phyloP scores from a whole-genome alignment of 768 basidiomycete species.

The Thelephora aurantiotincta region DNA sequence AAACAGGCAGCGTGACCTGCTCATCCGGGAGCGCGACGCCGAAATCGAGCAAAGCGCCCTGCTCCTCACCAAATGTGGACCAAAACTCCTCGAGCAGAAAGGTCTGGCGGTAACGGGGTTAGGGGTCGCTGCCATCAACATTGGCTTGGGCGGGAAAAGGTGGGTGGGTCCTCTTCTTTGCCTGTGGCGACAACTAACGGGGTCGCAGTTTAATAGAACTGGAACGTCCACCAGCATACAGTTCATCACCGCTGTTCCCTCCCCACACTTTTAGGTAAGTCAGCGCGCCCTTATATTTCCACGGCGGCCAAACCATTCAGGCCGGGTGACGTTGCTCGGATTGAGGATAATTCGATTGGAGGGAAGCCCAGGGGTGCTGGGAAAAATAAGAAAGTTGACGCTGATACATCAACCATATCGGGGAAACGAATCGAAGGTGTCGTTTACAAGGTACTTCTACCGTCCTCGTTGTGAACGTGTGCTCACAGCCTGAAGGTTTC shows the following conservation, averaged over 20 bases:
- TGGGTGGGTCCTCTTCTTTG: conserved; percentile 19
- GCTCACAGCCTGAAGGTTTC: conserved; percentile 38
- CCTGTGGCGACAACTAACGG: neutral
- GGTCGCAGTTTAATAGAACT: conserved; percentile 71
- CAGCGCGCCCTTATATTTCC: neutral
- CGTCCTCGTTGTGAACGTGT: neutral
- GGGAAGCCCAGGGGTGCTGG: conserved; percentile 24
- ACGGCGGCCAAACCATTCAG: conserved; percentile 21
- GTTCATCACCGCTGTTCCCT: conserved; percentile 55
- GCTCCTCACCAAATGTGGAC: conserved; percentile 69
- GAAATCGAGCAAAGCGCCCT: conserved; percentile 73
- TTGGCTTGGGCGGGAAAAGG: conserved; percentile 92
- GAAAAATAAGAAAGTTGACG: conserved; percentile 30
- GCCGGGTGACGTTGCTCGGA: conserved; percentile 78
- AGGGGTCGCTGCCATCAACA: conserved; percentile 51
- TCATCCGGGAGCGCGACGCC: conserved; percentile 63
- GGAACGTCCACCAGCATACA: conserved; percentile 71
- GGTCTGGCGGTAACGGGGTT: conserved; percentile 72
- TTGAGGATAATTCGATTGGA: conserved; percentile 54
- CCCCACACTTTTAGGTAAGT: conserved; percentile 73
- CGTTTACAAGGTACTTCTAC: conserved; percentile 55
- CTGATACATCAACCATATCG: conserved; percentile 2
- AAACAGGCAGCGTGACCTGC: conserved; percentile 47
- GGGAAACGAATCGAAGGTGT: conserved; percentile 52
- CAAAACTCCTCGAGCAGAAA: conserved; percentile 75